These are phyloP conservation scores for Eucalyptus curtisii DNA, from an alignment of 345 rosid genomes.

Conservation along the genomic window DNA sequence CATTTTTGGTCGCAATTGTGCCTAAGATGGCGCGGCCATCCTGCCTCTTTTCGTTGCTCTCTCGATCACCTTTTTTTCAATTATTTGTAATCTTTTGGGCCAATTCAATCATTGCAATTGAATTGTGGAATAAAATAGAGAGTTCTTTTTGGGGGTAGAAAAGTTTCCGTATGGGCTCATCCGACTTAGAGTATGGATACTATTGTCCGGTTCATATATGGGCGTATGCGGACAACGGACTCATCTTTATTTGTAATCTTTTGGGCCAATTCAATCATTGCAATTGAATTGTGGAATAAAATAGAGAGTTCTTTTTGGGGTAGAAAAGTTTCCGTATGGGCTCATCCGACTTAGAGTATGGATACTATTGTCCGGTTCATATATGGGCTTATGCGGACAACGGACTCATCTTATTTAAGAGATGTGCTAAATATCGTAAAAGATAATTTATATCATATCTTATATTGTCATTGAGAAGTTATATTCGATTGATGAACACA, in stretches of 20 bases:
- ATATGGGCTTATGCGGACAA: not conserved
- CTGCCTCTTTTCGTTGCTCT: not conserved
- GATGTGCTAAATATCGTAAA: not conserved
- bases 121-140: not conserved
- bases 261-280: no score
- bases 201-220: no score
- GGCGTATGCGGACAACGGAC: no score
- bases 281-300: no score
- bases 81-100: not conserved
- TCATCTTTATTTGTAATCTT: no score
- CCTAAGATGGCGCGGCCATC: not conserved
- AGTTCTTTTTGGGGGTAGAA: no score
- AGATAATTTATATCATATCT: not conserved
- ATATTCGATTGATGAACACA: not conserved
- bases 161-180: no score
- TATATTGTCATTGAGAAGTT: not conserved
- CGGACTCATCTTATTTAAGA: not conserved
- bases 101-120: not conserved
- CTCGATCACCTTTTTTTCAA: not conserved
- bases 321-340: not conserved
- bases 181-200: no score
- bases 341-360: not conserved
- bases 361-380: not conserved
- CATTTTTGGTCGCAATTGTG: not conserved
- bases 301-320: not conserved